phyloP scores from a whole-genome alignment of 805 yeast species.

The Teunomyces tritomae region DNA sequence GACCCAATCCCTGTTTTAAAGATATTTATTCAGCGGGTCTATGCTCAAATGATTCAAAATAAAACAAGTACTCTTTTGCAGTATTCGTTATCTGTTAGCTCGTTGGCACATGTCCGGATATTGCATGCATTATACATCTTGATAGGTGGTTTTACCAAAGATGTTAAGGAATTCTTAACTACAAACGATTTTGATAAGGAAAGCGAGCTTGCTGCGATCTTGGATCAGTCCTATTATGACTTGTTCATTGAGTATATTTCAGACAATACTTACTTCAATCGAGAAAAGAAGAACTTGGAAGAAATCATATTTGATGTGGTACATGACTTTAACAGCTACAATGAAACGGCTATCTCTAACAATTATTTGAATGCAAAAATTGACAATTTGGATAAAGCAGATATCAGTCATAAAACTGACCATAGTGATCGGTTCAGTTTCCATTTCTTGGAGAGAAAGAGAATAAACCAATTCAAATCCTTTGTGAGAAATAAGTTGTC shows the following conservation, averaged over 20 bases:
- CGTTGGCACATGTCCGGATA: constrained; percentile 72
- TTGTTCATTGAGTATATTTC: constrained; percentile 67
- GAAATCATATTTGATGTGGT: constrained; percentile 47
- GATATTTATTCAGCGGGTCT: constrained; percentile 70
- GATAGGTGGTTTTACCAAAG: constrained; percentile 59
- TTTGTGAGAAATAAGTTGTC: constrained; percentile 51
- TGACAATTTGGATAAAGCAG: constrained; percentile 32
- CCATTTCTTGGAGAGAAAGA: constrained; percentile 38
- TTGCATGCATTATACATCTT: constrained; percentile 64
- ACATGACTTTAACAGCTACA: constrained; percentile 39
- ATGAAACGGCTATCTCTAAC: constrained; percentile 35
- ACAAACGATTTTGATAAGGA: constrained; percentile 46
- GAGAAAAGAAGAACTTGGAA: constrained; percentile 69
- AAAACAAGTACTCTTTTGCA: constrained; percentile 57
- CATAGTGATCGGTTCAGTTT: constrained; percentile 28
- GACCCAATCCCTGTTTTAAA: constrained; percentile 66
- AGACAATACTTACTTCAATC: constrained; percentile 64
- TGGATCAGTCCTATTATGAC: constrained; percentile 74
- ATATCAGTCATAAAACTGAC: constrained; percentile 7
- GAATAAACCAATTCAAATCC: constrained; percentile 51
- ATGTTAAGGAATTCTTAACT: constrained; percentile 58
- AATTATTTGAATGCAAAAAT: constrained; percentile 35
- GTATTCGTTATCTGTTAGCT: constrained; percentile 59
- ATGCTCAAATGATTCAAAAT: constrained; percentile 66
- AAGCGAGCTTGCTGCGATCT: constrained; percentile 43